These are phyloP conservation scores for Paraconiothyrium brasiliense DNA, from an alignment of 2,329 filamentous ascomycete species.

Conservation along the genomic window DNA sequence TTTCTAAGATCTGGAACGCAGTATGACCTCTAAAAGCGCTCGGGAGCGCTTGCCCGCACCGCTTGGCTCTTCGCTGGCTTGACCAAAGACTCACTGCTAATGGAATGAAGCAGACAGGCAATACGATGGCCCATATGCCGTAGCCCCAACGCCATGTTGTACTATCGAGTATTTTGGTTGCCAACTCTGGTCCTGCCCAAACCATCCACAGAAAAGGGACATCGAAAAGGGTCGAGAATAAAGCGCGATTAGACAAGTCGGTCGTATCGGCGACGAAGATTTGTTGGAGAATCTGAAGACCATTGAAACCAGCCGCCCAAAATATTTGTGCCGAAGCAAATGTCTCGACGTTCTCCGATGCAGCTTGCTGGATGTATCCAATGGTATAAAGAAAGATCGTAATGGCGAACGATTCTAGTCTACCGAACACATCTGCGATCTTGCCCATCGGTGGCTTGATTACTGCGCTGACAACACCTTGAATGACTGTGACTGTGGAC, in stretches of 20 bases:
- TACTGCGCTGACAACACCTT: constrained; percentile 69
- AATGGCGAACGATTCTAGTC: constrained; percentile 66
- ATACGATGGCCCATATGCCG: constrained; percentile 69
- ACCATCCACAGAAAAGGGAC: constrained; percentile 69
- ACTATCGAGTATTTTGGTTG: constrained; percentile 56
- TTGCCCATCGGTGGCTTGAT: constrained; percentile 70
- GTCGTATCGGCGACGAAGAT: constrained; percentile 71
- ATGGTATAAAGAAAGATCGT: constrained; percentile 64
- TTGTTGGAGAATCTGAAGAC: constrained; percentile 69
- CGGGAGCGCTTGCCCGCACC: constrained; percentile 55
- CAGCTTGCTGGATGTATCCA: constrained; percentile 67
- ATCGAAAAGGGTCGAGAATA: constrained; percentile 67
- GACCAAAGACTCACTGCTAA: constrained; percentile 62
- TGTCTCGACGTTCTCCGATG: constrained; percentile 63
- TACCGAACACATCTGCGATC: constrained; percentile 69
- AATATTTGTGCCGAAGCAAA: constrained; percentile 66
- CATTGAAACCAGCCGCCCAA: constrained; percentile 68
- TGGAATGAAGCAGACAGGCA: constrained; percentile 65
- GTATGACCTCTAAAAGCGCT: constrained; percentile 51
- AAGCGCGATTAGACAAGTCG: constrained; percentile 65
- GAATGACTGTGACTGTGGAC: constrained; percentile 71
- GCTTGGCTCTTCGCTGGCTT: constrained; percentile 63
- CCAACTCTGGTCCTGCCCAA: constrained; percentile 67
- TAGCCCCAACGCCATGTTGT: constrained; percentile 71
- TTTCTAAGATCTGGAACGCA: constrained; percentile 50